Base-by-base conservation (phyloP, 306 rosid species). In the Clitoria ternatea region DNA sequence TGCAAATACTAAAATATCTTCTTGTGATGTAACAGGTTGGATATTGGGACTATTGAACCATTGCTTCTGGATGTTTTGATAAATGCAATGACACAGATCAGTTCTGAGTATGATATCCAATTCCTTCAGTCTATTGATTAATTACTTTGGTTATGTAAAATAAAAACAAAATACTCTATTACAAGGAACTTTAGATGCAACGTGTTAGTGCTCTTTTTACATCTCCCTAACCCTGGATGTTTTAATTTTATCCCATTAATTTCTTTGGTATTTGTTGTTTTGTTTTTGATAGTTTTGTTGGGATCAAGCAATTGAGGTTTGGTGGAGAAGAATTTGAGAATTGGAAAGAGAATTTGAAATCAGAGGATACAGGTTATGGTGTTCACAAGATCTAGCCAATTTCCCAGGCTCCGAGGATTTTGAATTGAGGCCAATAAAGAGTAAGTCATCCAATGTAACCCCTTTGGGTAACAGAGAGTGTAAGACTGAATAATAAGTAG, bases 51-150 rank as follows among this genome's bases (percentile, higher is more conserved):
- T 19, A 77, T 73, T 29, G 98, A 94, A 59, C 89, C 96, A 0
- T 53, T 94, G 85, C 76, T 90, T 74, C 86, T 90, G 73, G 97
- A 90, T 76, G 82, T 89, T 80, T 62, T 94, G 76, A 87, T 94
- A 81, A 94, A 94, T 67, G 97, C 98, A 15, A 70, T 89, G 75
- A 89, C 90, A 56, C 97, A 94, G 81, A 85, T 90, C 74, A 94
- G 98, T 77, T 84, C 96, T 0, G 98, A 94, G 98, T 94, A 90
- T 37, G 97, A 30, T 73, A 44, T 72, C 27, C 39, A 43, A 14
- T 68, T 63, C 44, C 69, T 53, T 22, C 22, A 17, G 26, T 70
- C 23, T 53, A 18, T 30, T 50, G 36, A 4, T 55, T 20, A 37
- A 6, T 33, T 40, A 24, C 67, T 57, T 30, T 32, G 45, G 30